Evolutionary conservation across 306 rosid genomes (phyloP).

Genomic region (Prunus padus): DNA sequence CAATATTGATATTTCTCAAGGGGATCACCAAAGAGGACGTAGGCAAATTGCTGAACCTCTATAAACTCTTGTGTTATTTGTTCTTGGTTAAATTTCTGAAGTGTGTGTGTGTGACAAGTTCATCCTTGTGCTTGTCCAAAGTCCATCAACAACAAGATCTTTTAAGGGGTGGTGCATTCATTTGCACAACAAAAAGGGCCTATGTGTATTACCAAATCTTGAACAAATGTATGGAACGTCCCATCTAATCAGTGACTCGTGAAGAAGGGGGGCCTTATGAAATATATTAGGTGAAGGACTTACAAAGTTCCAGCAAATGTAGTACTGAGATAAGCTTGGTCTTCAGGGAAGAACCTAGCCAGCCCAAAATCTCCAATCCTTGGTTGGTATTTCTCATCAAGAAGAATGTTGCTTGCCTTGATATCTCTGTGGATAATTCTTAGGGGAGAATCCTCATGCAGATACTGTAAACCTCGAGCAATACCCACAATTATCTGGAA

Average conservation of each 20-base stretch:
- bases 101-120: too few species aligned
- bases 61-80: too few species aligned
- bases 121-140: too few species aligned
- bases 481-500: conserved; percentile 75
- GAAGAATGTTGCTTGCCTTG: conserved; percentile 96
- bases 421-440: conserved; percentile 88
- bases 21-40: too few species aligned
- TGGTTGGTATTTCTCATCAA: conserved; percentile 74
- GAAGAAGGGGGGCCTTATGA: not conserved
- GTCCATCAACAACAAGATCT: too few species aligned
- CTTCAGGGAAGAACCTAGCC: conserved; percentile 95
- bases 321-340: conserved; percentile 87
- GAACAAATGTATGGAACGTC: not conserved
- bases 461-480: conserved; percentile 85
- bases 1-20: too few species aligned
- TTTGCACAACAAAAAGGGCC: too few species aligned
- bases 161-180: too few species aligned
- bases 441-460: conserved; percentile 85
- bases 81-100: too few species aligned
- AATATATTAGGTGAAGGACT: conserved; percentile 27
- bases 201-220: not conserved
- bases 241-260: not conserved
- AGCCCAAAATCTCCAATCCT: conserved; percentile 93
- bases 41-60: too few species aligned
- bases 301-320: conserved; percentile 89